A percentile compares a stretch with the other conserved stretches of the same genome.
These are phyloP conservation scores for Escovopsis sp. DNA, from an alignment of 2,329 filamentous ascomycete genomes.

Conservation along the genomic window DNA sequence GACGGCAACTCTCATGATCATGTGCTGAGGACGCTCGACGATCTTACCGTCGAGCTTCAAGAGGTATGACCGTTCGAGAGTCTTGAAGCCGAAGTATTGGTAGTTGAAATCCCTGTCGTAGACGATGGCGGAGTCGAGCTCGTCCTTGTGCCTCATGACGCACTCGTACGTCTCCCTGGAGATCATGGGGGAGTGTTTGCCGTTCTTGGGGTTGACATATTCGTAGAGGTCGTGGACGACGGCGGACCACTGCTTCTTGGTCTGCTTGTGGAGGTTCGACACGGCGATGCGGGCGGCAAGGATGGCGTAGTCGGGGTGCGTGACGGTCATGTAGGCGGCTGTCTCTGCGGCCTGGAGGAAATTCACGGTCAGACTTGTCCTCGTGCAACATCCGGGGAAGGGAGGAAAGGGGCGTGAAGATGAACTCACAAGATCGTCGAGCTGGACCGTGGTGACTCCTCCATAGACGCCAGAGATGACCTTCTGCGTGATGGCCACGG, in stretches of 20 bases:
- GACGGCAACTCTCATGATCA: constrained; percentile 98
- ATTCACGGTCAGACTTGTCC: constrained; percentile 1
- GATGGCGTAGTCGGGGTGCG: constrained; percentile 96
- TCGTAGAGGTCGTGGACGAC: constrained; percentile 87
- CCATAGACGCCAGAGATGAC: constrained; percentile 99
- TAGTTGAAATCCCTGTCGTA: constrained; percentile 99
- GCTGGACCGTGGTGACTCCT: constrained; percentile 88
- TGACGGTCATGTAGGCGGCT: constrained; percentile 98
- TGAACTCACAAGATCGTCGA: constrained; percentile 82
- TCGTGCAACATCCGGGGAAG: too few relatives aligned
- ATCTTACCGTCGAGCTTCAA: constrained; percentile 92
- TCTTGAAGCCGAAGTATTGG: constrained; percentile 99
- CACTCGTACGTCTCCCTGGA: constrained; percentile 78
- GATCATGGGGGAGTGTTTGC: constrained; percentile 79
- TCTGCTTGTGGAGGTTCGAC: constrained; percentile 99
- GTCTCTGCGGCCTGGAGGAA: constrained; percentile 76
- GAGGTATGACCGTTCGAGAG: constrained; percentile 90
- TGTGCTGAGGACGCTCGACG: constrained; percentile 92
- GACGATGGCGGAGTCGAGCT: constrained; percentile 96
- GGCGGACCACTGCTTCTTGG: constrained; percentile 98
- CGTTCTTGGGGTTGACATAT: constrained; percentile 92
- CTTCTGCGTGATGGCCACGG: constrained; percentile 96
- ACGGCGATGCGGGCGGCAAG: constrained; percentile 96
- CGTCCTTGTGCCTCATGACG: constrained; percentile 90
- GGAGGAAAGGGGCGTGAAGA: too few relatives aligned